A percentile compares a stretch with the other conserved stretches of the same genome.
Evolutionary conservation across 805 yeast genomes (phyloP).

Genomic region (Wickerhamomyces ciferrii): DNA sequence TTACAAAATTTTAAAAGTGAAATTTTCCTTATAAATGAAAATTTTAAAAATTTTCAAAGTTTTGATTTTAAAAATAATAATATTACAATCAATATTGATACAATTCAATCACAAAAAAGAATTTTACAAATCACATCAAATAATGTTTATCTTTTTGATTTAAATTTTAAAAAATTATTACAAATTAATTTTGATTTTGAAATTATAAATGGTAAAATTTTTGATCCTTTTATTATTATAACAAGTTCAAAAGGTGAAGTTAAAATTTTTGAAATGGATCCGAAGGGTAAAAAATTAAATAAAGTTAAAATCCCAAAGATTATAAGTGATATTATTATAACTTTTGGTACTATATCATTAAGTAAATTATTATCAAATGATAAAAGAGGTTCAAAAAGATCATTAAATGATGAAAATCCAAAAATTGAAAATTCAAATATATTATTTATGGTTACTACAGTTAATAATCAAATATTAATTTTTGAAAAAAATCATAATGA

Average conservation of each 20-base stretch:
- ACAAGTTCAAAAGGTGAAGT: slow-evolving; percentile 70
- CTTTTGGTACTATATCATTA: slow-evolving; percentile 61
- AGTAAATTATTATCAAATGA: slow-evolving; percentile 37
- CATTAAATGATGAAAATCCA: slow-evolving; percentile 15
- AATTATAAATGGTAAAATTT: slow-evolving; percentile 56
- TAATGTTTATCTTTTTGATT: slow-evolving; percentile 57
- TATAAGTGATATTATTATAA: slow-evolving; percentile 46
- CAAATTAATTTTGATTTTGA: slow-evolving; percentile 53
- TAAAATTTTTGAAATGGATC: slow-evolving; percentile 44
- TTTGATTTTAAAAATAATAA: slow-evolving; percentile 60
- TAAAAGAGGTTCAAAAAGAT: slow-evolving; percentile 20
- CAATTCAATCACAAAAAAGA: slow-evolving; percentile 46
- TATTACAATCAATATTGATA: slow-evolving; percentile 62
- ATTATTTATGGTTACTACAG: slow-evolving; percentile 62
- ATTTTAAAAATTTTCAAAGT: slow-evolving; percentile 55
- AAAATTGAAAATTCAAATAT: slow-evolving; percentile 24
- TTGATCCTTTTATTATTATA: slow-evolving; percentile 58
- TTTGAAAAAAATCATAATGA: slow-evolving; percentile 49
- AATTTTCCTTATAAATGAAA: slow-evolving; percentile 56
- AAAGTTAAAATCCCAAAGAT: slow-evolving; percentile 31
- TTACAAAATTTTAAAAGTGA: slow-evolving; percentile 59
- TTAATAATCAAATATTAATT: slow-evolving; percentile 67
- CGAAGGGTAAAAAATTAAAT: slow-evolving; percentile 27
- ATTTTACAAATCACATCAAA: slow-evolving; percentile 73
- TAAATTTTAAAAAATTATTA: slow-evolving; percentile 48